A percentile compares a stretch with the other conserved stretches of the same genome.
Conservation (phyloP, 73 alveolate species). For the Paraurostyla sp. region DNA sequence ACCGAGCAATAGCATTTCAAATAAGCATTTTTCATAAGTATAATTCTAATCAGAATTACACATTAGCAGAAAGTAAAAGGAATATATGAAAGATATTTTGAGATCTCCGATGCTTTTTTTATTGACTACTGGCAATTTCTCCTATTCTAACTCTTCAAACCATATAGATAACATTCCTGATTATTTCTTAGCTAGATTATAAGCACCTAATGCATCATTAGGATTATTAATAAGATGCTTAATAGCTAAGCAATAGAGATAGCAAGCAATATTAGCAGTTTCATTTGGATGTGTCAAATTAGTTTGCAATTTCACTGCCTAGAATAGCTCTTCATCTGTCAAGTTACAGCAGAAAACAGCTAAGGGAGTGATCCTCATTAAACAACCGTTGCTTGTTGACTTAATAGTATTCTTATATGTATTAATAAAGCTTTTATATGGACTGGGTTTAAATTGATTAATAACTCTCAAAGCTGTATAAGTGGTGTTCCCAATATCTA, state of each 20-base stretch:
- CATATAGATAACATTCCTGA: neutral
- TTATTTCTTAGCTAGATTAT: neutral
- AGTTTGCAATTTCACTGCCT: constrained; percentile 28
- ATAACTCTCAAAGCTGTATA: constrained; percentile 22
- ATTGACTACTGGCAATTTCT: neutral
- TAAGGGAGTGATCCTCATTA: constrained; percentile 76
- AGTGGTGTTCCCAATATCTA: constrained; percentile 85
- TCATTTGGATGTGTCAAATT: constrained; percentile 62
- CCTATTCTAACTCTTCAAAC: constrained; percentile 21
- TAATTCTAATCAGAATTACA: neutral
- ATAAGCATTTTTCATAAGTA: neutral
- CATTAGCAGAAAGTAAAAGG: neutral
- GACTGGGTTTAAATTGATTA: neutral
- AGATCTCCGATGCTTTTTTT: constrained; percentile 55
- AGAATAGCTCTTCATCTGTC: neutral
- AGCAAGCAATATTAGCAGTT: neutral
- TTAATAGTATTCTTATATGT: neutral
- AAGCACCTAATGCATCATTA: constrained; percentile 31
- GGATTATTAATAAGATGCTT: constrained; percentile 27
- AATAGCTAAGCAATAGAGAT: constrained; percentile 53
- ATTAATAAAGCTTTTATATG: neutral
- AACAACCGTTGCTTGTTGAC: constrained; percentile 65
- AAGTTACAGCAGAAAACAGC: constrained; percentile 69
- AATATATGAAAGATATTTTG: constrained; percentile 52
- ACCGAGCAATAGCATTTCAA: neutral